Conservation (phyloP, 129 eudicot species). For the Artemisia annua region DNA sequence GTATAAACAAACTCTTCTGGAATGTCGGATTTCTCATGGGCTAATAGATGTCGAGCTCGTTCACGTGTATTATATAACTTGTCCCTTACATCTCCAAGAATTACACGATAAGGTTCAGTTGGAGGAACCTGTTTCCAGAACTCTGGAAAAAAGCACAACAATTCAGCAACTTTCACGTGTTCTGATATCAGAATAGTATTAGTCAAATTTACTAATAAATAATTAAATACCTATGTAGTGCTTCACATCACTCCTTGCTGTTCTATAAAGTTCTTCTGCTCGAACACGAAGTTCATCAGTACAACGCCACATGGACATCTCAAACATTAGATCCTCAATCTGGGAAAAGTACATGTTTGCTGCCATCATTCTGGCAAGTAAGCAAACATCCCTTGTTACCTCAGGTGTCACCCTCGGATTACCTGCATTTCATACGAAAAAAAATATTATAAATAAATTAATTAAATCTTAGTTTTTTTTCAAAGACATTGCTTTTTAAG, state of each 20-base stretch:
- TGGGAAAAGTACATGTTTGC: constrained; percentile 95
- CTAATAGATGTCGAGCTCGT: constrained; percentile 83
- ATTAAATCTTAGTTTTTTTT: neutral
- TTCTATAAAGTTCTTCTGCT: constrained; percentile 72
- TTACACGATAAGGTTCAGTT: constrained; percentile 93
- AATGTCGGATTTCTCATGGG: constrained; percentile 78
- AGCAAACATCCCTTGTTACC: constrained; percentile 94
- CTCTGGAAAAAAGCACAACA: constrained; percentile 48
- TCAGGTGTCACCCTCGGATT: constrained; percentile 98
- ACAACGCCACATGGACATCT: constrained; percentile 99
- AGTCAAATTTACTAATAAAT: neutral
- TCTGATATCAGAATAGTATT: neutral
- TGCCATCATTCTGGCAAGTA: constrained; percentile 98
- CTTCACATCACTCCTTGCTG: constrained; percentile 88
- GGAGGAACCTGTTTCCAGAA: constrained; percentile 94
- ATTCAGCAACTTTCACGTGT: neutral
- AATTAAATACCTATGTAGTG: constrained; percentile 79
- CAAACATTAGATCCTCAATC: constrained; percentile 97
- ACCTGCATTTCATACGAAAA: constrained; percentile 44
- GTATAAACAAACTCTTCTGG: constrained; percentile 90
- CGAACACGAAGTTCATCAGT: constrained; percentile 87
- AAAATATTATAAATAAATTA: neutral
- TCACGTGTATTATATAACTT: constrained; percentile 87
- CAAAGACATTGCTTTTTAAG: neutral
- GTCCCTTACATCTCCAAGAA: constrained; percentile 97